Percentiles rank a stretch among this genome's conserved stretches.
These are phyloP conservation scores for Scalesia atractyloides DNA, from an alignment of 129 eudicot genomes.

Conservation along the genomic window DNA sequence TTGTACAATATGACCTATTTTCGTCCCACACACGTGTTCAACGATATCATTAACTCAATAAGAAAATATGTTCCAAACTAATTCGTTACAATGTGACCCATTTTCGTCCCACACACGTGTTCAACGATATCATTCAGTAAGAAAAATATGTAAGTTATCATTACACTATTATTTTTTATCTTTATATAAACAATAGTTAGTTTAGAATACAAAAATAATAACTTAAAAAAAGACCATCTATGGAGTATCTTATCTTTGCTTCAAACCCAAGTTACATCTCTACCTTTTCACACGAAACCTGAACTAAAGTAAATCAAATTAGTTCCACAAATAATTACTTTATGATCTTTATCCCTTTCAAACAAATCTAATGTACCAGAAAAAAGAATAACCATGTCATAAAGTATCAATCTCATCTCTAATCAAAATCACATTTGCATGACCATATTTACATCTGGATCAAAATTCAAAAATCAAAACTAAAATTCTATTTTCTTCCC, in stretches of 20 bases:
- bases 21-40: too few species aligned
- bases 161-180: neutral
- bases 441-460: conserved; percentile 22
- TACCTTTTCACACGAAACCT: conserved; percentile 11
- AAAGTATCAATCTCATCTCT: conserved; percentile 8
- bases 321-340: neutral
- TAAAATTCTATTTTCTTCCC: neutral
- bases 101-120: too few species aligned
- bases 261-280: conserved; percentile 27
- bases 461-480: neutral
- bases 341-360: neutral
- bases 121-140: neutral
- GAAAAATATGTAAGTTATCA: neutral
- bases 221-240: conserved; percentile 13
- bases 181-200: neutral
- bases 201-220: neutral
- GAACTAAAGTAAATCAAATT: neutral
- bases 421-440: neutral
- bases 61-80: too few species aligned
- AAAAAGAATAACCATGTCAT: neutral
- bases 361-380: neutral
- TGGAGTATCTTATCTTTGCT: conserved; percentile 34
- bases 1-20: too few species aligned
- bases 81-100: too few species aligned
- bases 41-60: too few species aligned